Base-by-base conservation (phyloP, 768 basidiomycete species). In the Phylloporus sp. region DNA sequence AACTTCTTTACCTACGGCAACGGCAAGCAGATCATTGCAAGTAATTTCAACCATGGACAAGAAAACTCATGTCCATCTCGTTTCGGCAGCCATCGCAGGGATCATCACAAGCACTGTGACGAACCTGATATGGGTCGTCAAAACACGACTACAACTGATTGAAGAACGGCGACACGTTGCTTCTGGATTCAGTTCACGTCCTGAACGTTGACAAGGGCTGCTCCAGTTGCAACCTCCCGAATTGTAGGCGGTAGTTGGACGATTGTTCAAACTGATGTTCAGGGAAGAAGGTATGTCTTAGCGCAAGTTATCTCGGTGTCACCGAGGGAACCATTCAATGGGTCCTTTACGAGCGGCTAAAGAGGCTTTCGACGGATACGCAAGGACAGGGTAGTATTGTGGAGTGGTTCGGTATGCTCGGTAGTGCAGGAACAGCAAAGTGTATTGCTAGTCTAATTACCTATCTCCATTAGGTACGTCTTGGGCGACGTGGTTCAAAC, bases 61-160 rank as follows among this genome's bases (percentile, higher is more conserved):
- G 93, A 97, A 69, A 95, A 90, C 69, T 76, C 88, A 78, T 55
- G 86, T 99, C 0, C 95, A 98, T 67, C 83, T 98, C 22, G 55
- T 75, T 1, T 89, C 95, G 0, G 97, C 95, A 1, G 88, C 91
- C 0, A 64, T 84, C 10, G 95, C 95, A 1, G 95, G 95, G 1
- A 74, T 98, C 57, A 75, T 77, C 28, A 99, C 97, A 0, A 82
- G 94, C 5, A 86, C 91, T 0, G 91, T 84, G 11, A 98, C 97
- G 20, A 99, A 99, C 68, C 97, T 97, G 0, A 95, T 99, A 23
- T 99, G 97, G 97, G 97, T 99, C 42, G 92, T 99, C 54, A 99
- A 98, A 70, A 99, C 97, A 39, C 85, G 95, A 7, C 62, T 99
- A 48, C 97, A 99, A 65, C 81, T 99, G 15, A 73, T 71, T 3